phyloP scores from a whole-genome alignment of 148 eudicot genomes.

The Amaranthus hypochondriacus region DNA sequence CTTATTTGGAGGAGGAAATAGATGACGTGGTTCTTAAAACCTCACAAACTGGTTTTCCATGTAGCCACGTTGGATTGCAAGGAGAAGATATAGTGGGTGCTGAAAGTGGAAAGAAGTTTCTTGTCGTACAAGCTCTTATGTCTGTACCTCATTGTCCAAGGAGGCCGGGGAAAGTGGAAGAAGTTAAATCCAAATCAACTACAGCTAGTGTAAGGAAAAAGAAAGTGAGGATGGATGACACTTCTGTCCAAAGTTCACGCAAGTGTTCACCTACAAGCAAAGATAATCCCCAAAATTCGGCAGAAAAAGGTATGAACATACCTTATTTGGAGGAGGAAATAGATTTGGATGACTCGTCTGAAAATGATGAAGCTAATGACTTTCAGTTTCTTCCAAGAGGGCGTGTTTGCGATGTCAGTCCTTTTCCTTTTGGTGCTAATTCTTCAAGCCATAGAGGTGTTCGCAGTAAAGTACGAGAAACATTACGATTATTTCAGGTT shows the following conservation, averaged over 20 bases:
- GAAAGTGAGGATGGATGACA: conserved; percentile 21
- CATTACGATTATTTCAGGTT: conserved; percentile 51
- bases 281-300: conserved; percentile 1
- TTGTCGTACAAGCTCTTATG: conserved; percentile 48
- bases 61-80: neutral
- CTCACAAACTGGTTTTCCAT: neutral
- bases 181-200: conserved; percentile 14
- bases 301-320: conserved; percentile 16
- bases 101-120: conserved; percentile 11
- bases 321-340: conserved; percentile 16
- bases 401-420: conserved; percentile 27
- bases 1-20: conserved; percentile 15
- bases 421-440: conserved; percentile 44
- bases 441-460: conserved; percentile 40
- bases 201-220: conserved; percentile 20
- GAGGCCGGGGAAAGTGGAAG: conserved; percentile 22
- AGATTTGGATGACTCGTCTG: conserved; percentile 23
- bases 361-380: conserved; percentile 21
- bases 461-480: conserved; percentile 63
- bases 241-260: conserved; percentile 17
- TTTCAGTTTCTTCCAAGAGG: conserved; percentile 21
- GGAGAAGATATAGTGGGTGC: conserved; percentile 13
- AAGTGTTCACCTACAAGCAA: conserved; percentile 21
- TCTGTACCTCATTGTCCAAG: conserved; percentile 36
- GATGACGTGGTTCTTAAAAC: neutral